These are phyloP conservation scores for Trypanosoma lewisi DNA, from an alignment of 208 protist genomes.

Conservation along the genomic window DNA sequence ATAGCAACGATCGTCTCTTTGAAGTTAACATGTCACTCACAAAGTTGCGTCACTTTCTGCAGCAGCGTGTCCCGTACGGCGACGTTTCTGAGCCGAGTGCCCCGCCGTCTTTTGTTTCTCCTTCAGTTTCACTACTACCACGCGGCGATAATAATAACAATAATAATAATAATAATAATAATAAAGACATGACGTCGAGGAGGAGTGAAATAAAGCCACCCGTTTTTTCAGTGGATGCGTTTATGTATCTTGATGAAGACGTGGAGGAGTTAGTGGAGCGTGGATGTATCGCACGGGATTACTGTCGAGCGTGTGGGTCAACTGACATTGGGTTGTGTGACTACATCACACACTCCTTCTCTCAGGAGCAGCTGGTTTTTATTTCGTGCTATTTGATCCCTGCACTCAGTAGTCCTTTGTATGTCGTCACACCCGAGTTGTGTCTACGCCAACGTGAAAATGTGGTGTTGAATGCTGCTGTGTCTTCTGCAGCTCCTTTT, in stretches of 20 bases:
- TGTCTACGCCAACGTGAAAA: constrained; percentile 3
- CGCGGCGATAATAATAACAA: no score
- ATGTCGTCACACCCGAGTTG: constrained; percentile 1
- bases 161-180: no score
- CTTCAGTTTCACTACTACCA: no score
- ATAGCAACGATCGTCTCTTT: constrained; percentile 33
- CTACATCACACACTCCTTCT: constrained; percentile 87
- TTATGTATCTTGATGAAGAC: constrained; percentile 70
- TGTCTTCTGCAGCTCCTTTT: constrained; percentile 17
- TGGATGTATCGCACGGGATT: constrained; percentile 49
- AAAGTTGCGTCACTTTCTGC: constrained; percentile 42
- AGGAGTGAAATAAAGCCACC: constrained; percentile 23
- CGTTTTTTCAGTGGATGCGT: constrained; percentile 71
- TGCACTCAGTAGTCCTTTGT: constrained; percentile 9
- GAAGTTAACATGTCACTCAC: constrained; percentile 53
- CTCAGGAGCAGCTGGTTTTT: constrained; percentile 75
- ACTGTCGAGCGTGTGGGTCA: constrained; percentile 65
- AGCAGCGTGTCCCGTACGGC: constrained; percentile 48
- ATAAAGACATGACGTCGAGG: background rate
- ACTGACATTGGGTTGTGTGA: constrained; percentile 50
- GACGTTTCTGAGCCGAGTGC: constrained; percentile 37
- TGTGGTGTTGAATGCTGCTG: background rate
- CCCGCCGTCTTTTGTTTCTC: background rate
- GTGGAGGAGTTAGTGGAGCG: constrained; percentile 54
- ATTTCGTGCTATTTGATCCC: constrained; percentile 65